Evolutionary conservation across 202 grass and related monocot genomes (phyloP), one percentile per base, ranked within the genome.

Genomic region (Zizania palustris): DNA sequence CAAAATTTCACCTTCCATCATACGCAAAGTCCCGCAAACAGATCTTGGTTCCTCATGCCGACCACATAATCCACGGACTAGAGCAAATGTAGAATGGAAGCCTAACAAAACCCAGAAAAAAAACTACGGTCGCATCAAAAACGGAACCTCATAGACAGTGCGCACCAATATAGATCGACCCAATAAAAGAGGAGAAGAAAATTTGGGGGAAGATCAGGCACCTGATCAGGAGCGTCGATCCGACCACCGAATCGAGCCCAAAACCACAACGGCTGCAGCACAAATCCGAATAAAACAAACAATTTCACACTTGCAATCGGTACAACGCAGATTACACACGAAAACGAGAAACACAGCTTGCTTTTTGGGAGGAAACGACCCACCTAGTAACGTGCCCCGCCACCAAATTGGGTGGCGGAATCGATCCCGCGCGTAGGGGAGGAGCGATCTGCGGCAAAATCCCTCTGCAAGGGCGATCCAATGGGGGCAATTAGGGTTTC

Each of bases 1-100:
- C 59, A 10, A 78, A 91, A 82, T 74, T 67, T 45, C 44, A 85
- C 57, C 81, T 91, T 79, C 92, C 89, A 96, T 96, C 80, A 89
- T 91, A 85, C 66, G 66, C 77, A 13, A 56, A 69, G 66, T 69
- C 64, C 63, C 65, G 72, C 85, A 73, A 69, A 69, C 80, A 76
- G 70, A 91, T 91, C 73, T 61, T 69, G 44, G 16, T 69, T 54
- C 81, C 84, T 85, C 73, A 87, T 67, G 65, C 64, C 77, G 22
- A 61, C 53, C 74, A 65, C 76, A 91, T 77, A 82, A 34, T 84
- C 51, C 49, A 67, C 80, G 82, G 80, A 66, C 35, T 63, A 51
- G 41, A 33, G 9, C 58, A 82, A 85, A 78, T 87, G 49, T 35
- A 74, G 46, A 82, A 78, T 82, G 36, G 42, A 79, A 46, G 58